Base-by-base conservation (phyloP, 768 basidiomycete genomes). In the Boletus fagicola region DNA sequence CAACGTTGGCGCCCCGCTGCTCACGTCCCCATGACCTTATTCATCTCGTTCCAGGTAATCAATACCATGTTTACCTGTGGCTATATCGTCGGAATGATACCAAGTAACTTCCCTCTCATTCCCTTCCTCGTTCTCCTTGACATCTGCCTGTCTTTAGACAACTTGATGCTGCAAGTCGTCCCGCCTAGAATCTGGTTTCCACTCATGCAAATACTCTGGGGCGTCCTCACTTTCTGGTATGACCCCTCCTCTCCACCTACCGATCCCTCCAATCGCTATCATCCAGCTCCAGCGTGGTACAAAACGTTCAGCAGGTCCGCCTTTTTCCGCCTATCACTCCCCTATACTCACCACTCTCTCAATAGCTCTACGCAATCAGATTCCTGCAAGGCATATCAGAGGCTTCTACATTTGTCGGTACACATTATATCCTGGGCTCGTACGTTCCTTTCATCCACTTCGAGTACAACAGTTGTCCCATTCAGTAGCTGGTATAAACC, bases 361-460 rank as follows among this genome's bases (percentile, higher is more conserved):
- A 51, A 11, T 51, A 86, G 85, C 73, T 90, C 50, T 87, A 84
- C 68, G 84, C 76, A 30, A 86, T 90, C 58, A 79, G 87, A 10
- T 89, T 90, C 66, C 79, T 89, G 53, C 87, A 88, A 69, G 89
- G 85, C 24, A 75, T 88, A 55, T 81, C 83, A 8, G 88, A 90
- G 69, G 81, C 87, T 0, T 88, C 87, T 9, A 90, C 87, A 2
- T 91, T 90, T 68, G 86, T 86, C 28, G 88, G 88, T 36, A 84
- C 85, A 16, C 86, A 87, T 61, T 87, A 86, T 64, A 75, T 88
- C 60, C 81, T 89, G 18, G 86, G 88, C 60, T 84, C 84, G 86
- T 87, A 64, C 56, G 84, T 78, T 2, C 22, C 45, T 5, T 47
- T 12, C 20, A 24, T 57, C 47, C 49, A 22, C 36, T 31, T 20